Evolutionary conservation across 116 monocot genomes (phyloP), one percentile per base, ranked within the genome.

Genomic region (Posidonia oceanica): DNA sequence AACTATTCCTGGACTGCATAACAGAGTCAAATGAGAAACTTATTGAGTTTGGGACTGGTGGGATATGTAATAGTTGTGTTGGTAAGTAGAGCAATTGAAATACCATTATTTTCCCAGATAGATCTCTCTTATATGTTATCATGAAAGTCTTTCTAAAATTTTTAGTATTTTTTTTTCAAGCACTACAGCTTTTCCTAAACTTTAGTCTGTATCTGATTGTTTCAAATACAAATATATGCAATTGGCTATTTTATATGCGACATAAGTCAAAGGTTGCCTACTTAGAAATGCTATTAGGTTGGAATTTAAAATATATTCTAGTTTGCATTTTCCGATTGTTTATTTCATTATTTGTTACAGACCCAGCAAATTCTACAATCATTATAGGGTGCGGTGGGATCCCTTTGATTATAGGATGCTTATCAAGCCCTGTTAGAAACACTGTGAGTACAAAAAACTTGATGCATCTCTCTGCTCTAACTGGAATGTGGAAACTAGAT

Each of bases 21-120:
- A 92, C 92, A 29, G 97, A 97, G 77, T 83, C 89, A 79, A 96
- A 91, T 83, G 96, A 96, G 83, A 96, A 77, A 52, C 92, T 96
- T 20, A 54, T 96, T 13, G 91, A 96, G 71, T 89, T 91, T 82
- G 91, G 96, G 8, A 71, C 71, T 63, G 92, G 87, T 64, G 92
- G 96, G 36, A 87, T 89, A 42, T 96, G 96, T 53, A 97, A 89
- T 51, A 81, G 85, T 53, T 87, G 83, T 79, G 83, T 72, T 58
- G 91, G 95, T 91, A 38, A 74, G 79, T 20, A 69, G n/a, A 42
- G 7, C 3, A 18, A 61, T 61, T 48, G 55, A 36, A 48, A n/a
- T n/a, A 1, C 11, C 42, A 44, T 13, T n/a, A 8, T 42, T 66
- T 40, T 42, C 48, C 48, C 1, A 48, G 7, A 12, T 48, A 48